A percentile compares a stretch with the other conserved stretches of the same genome.
These are phyloP conservation scores for Cucurbita maxima DNA, from an alignment of 306 rosid species.

Conservation along the genomic window DNA sequence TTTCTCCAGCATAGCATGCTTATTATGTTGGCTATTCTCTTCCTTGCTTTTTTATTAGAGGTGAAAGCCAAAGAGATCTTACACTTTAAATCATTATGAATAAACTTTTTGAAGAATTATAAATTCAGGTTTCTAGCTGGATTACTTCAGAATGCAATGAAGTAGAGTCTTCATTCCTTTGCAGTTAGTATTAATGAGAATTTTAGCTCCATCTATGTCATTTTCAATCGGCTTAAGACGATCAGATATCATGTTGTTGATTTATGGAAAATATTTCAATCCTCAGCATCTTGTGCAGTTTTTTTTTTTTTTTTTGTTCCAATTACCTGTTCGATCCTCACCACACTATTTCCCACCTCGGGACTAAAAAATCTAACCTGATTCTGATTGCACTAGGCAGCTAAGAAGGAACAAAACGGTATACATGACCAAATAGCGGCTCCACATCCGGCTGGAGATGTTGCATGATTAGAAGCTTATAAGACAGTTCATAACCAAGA, in stretches of 20 bases:
- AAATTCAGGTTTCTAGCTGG: no score
- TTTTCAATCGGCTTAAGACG: conserved; percentile 15
- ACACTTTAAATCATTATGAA: background rate
- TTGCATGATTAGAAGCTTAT: conserved; percentile 16
- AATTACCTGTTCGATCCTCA: conserved; percentile 55
- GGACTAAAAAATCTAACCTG: conserved; percentile 25
- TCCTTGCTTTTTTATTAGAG: background rate
- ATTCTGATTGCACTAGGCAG: background rate
- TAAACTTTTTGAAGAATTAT: background rate
- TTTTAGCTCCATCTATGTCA: conserved; percentile 6
- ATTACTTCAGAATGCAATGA: conserved; percentile 56
- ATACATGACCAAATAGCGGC: conserved; percentile 23
- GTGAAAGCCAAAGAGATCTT: background rate
- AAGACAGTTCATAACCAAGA: conserved; percentile 41
- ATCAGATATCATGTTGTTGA: conserved; percentile 24
- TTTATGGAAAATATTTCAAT: conserved; percentile 34
- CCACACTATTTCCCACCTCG: conserved; percentile 20
- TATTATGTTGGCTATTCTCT: background rate
- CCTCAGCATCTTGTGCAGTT: conserved; percentile 31
- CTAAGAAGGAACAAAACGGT: conserved; percentile 28
- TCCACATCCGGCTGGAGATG: conserved; percentile 38
- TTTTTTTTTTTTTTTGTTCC: conserved; percentile 37
- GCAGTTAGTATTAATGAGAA: conserved; percentile 6
- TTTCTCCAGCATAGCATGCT: background rate
- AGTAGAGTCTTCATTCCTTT: conserved; percentile 45